These are phyloP conservation scores for Trichoderma lentiforme DNA, from an alignment of 2,329 filamentous ascomycete genomes.

Conservation along the genomic window DNA sequence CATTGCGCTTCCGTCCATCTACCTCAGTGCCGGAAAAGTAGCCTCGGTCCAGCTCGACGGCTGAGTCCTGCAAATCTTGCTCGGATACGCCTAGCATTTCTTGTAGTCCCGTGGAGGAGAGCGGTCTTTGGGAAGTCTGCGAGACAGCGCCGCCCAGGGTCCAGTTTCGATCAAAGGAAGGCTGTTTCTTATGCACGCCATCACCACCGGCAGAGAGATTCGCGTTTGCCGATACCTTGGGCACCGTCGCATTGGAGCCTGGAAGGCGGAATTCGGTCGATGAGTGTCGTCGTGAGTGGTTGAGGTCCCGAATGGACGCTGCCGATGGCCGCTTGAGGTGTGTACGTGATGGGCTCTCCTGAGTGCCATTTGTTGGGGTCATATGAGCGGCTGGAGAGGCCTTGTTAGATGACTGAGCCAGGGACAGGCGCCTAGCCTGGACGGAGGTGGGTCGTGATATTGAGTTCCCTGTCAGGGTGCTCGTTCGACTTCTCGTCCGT, in stretches of 20 bases:
- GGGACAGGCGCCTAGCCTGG: conserved; percentile 48
- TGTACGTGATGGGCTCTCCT: conserved; percentile 46
- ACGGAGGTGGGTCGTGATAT: conserved; percentile 44
- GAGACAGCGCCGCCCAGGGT: conserved; percentile 54
- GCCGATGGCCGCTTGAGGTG: conserved; percentile 68
- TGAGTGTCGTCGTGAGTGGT: conserved; percentile 83
- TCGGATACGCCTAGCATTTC: conserved; percentile 40
- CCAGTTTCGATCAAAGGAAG: conserved; percentile 69
- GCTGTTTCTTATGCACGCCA: conserved; percentile 57
- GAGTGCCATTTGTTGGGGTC: conserved; percentile 34
- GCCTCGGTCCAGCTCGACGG: conserved; percentile 72
- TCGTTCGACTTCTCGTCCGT: conserved; percentile 53
- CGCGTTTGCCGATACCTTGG: conserved; percentile 43
- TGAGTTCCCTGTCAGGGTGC: conserved; percentile 50
- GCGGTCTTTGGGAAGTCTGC: conserved; percentile 42
- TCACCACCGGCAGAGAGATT: conserved; percentile 42
- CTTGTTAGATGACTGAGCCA: conserved; percentile 46
- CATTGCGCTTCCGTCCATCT: conserved; percentile 71
- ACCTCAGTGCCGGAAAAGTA: conserved; percentile 91
- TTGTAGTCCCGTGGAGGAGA: conserved; percentile 52
- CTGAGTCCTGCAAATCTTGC: conserved; percentile 44
- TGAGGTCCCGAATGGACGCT: conserved; percentile 75
- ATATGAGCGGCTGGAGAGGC: conserved; percentile 42
- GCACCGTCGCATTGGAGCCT: conserved; percentile 27
- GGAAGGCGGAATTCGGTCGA: conserved; percentile 68